Evolutionary conservation across 495 filamentous ascomycete genomes (phyloP).

Genomic region (Annulohypoxylon bovei): DNA sequence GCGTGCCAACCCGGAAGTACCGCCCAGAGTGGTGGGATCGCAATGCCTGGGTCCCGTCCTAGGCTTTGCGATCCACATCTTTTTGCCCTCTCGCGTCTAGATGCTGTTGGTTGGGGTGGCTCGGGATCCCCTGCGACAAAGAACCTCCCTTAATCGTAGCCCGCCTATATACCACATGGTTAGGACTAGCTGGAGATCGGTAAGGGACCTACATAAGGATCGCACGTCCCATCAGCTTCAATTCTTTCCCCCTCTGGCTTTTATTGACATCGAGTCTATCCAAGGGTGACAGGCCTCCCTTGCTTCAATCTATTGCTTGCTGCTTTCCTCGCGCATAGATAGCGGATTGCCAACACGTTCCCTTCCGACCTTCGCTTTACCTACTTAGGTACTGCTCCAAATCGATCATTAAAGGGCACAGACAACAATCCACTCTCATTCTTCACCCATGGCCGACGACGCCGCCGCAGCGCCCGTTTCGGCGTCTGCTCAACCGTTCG

Average conservation of each 20-base stretch:
- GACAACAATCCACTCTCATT: constrained; percentile 5
- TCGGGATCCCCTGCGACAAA: constrained; percentile 30
- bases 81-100: constrained; percentile 14
- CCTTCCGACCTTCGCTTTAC: constrained; percentile 3
- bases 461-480: constrained; percentile 13
- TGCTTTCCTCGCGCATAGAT: constrained; percentile 25
- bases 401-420: constrained; percentile 6
- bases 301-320: constrained; percentile 32
- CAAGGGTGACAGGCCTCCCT: constrained; percentile 32
- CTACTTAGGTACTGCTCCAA: not conserved
- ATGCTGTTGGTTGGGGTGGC: constrained; percentile 31
- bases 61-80: constrained; percentile 12
- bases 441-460: constrained; percentile 39
- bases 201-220: constrained; percentile 33
- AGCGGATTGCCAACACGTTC: constrained; percentile 11
- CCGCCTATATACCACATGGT: constrained; percentile 4
- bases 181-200: constrained; percentile 9
- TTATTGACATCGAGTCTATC: constrained; percentile 18
- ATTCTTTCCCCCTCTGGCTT: constrained; percentile 9
- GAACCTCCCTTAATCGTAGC: constrained; percentile 9
- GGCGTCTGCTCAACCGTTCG: constrained; percentile 18
- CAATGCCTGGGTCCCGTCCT: constrained; percentile 11
- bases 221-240: constrained; percentile 30
- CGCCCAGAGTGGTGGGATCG: constrained; percentile 35
- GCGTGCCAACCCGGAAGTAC: constrained; percentile 20